These are phyloP conservation scores for Suhomyces maxii DNA, from an alignment of 1,139 yeast genomes.

Conservation along the genomic window DNA sequence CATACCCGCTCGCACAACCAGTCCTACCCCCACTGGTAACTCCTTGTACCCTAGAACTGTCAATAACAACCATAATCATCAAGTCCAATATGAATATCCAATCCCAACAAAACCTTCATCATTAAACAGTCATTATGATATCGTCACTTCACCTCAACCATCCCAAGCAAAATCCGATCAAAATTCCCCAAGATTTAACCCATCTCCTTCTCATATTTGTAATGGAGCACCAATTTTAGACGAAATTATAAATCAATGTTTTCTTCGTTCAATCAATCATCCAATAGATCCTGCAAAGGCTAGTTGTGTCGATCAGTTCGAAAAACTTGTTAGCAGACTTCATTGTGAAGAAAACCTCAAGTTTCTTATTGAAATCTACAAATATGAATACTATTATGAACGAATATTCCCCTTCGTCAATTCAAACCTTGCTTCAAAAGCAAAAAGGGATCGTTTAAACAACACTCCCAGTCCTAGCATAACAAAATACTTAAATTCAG, in stretches of 20 bases:
- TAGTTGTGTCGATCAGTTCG: slow-evolving; percentile 12
- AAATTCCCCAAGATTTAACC: neutral
- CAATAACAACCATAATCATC: neutral
- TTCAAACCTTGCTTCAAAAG: slow-evolving; percentile 5
- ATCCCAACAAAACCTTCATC: slow-evolving; percentile 18
- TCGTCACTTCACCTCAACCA: neutral
- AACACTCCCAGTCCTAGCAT: slow-evolving; percentile 17
- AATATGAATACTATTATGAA: slow-evolving; percentile 35
- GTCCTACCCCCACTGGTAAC: neutral
- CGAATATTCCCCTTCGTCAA: slow-evolving; percentile 17
- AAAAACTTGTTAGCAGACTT: slow-evolving; percentile 16
- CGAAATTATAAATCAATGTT: slow-evolving; percentile 24
- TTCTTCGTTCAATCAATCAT: slow-evolving; percentile 18
- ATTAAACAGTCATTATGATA: slow-evolving; percentile 5
- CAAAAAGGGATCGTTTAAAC: slow-evolving; percentile 15
- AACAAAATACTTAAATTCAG: slow-evolving; percentile 4
- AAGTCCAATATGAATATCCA: slow-evolving; percentile 12
- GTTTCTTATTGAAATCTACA: slow-evolving; percentile 47
- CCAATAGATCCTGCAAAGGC: slow-evolving; percentile 10
- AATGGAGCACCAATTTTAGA: slow-evolving; percentile 15
- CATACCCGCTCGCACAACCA: neutral
- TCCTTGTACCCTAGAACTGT: neutral
- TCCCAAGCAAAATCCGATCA: neutral
- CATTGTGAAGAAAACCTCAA: slow-evolving; percentile 50
- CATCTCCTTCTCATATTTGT: neutral